phyloP scores from a whole-genome alignment of 2,329 filamentous ascomycete species.

The Chrysosporium queenslandicum region DNA sequence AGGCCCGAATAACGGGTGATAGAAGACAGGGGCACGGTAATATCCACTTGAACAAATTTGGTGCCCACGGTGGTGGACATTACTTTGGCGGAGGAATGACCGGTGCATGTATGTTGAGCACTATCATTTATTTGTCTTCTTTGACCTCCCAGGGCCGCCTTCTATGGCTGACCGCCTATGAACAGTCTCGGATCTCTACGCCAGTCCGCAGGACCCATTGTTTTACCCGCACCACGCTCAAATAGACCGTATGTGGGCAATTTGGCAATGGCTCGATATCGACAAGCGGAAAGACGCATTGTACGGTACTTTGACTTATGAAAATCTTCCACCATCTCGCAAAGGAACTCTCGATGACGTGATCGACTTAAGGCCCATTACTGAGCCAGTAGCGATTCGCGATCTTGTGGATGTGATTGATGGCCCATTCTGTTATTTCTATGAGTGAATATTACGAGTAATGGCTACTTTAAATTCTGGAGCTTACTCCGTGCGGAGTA shows the following conservation, averaged over 20 bases:
- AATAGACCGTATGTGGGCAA: slow-evolving; percentile 20
- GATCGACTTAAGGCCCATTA: slow-evolving; percentile 20
- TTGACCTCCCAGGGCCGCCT: too few species aligned
- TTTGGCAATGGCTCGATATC: slow-evolving; percentile 20
- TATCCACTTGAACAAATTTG: slow-evolving; percentile 12
- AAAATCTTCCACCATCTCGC: slow-evolving; percentile 17
- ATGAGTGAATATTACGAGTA: slow-evolving; percentile 11
- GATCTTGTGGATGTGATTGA: slow-evolving; percentile 20
- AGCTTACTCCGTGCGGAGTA: too few species aligned
- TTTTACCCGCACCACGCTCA: slow-evolving; percentile 21
- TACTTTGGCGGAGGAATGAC: slow-evolving; percentile 14
- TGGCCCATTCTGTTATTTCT: slow-evolving; percentile 24
- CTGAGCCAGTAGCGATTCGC: slow-evolving; percentile 13
- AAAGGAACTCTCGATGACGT: slow-evolving; percentile 23
- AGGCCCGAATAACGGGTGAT: slow-evolving; percentile 11
- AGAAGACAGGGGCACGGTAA: slow-evolving; percentile 9
- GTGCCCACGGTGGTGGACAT: slow-evolving; percentile 18
- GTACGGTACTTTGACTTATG: slow-evolving; percentile 14
- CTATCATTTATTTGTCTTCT: too few species aligned
- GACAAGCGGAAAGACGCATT: slow-evolving; percentile 10
- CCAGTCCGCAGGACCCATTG: slow-evolving; percentile 18
- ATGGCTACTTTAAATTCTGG: not conserved
- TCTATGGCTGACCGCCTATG: not conserved
- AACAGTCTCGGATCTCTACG: slow-evolving; percentile 15
- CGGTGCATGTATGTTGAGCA: slow-evolving; percentile 12